Percentiles rank a stretch among this genome's conserved stretches.
Conservation (phyloP, 345 rosid genomes). For the Citrus hindsii region DNA sequence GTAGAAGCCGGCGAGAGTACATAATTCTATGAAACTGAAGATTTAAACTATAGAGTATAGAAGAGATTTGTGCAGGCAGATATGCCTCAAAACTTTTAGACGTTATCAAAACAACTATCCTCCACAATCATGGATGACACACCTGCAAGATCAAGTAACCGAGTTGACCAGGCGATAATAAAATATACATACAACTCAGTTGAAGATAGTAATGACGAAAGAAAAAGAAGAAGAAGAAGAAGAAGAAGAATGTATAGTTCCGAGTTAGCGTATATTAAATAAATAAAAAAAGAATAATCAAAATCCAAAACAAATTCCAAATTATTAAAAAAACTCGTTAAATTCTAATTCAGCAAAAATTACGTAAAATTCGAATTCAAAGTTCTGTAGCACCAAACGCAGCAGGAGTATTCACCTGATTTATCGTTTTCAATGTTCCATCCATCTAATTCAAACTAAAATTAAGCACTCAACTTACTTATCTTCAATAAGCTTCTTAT, state of each 20-base stretch:
- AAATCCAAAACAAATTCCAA: background rate
- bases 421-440: background rate
- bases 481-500: background rate
- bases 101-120: conserved; percentile 7
- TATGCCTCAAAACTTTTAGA: background rate
- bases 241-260: too few species aligned
- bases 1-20: conserved; percentile 9
- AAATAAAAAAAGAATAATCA: too few species aligned
- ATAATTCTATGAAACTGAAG: conserved; percentile 6
- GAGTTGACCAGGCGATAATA: background rate
- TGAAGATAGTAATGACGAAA: background rate
- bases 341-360: background rate
- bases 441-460: background rate
- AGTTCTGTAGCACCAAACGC: background rate
- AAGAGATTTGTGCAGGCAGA: conserved; percentile 11
- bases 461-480: background rate
- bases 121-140: conserved; percentile 5
- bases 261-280: too few species aligned
- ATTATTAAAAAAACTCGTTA: background rate
- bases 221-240: background rate
- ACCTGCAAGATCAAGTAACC: conserved; percentile 2
- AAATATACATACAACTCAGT: background rate
- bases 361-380: background rate
- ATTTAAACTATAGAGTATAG: background rate
- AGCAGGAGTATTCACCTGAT: background rate